Evolutionary conservation across 2,329 filamentous ascomycete genomes (phyloP), one percentile per base, ranked within the genome.

Genomic region (Fusarium luffae): DNA sequence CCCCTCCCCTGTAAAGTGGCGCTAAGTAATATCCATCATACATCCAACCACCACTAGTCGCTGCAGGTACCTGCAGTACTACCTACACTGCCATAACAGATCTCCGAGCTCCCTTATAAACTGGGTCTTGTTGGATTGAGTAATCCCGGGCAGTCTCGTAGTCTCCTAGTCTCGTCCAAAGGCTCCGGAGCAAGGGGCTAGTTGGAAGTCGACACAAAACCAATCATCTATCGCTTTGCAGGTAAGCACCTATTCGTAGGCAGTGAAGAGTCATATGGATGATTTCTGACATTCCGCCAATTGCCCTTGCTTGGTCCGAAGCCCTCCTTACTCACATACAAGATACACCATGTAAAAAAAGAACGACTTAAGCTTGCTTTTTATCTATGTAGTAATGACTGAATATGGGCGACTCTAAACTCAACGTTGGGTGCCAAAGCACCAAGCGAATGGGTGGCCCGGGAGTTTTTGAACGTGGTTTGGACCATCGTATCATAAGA

Each of bases 311-410:
- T 50, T 42, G 34, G 14, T 34, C 25, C 19, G 30, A 28, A 41
- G 30, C 47, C 40, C 23, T 40, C 49, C 32, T 51, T 42, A 32
- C 32, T 59, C 41, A 41, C 44, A 21, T 44, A 23, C 25, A 46
- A 32, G 37, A 25, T 25, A 50, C 19, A 40, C 23, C 13, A n/a
- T 11, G 13, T 23, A 25, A 57, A 43, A 51, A 77, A 75, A 54
- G 74, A 77, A 66, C 55, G 73, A 68, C 70, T 73, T 23, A 47
- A 62, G 67, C 57, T 68, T 62, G 68, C 68, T 70, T 62, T 58
- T 57, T 61, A 66, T 63, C 48, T 71, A 69, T 63, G 46, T 71
- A 42, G 71, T 73, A 76, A 76, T 47, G 75, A 76, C 64, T 69
- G 75, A 63, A 74, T 74, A 54, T 41, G 64, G 74, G 73, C 59